These are phyloP conservation scores for Fusarium nodosum DNA, from an alignment of 2,329 filamentous ascomycete genomes.

Conservation along the genomic window DNA sequence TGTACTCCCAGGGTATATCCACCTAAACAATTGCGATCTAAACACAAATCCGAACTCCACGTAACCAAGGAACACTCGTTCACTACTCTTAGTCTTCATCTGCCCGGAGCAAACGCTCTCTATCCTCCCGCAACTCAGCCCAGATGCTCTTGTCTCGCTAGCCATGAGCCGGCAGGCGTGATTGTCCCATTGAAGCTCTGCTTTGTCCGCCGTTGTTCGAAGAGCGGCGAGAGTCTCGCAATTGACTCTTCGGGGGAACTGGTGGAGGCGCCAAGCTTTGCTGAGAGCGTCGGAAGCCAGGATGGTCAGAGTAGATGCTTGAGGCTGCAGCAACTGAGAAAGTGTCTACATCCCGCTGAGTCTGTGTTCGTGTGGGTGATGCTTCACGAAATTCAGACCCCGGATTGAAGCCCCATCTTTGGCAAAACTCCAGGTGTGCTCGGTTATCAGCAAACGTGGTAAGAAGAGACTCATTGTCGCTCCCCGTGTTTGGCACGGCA, in stretches of 20 bases:
- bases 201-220: conserved; percentile 9
- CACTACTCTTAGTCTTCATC: conserved; percentile 8
- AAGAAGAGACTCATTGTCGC: not conserved
- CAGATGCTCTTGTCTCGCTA: not conserved
- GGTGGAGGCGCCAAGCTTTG: not conserved
- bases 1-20: conserved; percentile 27
- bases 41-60: conserved; percentile 5
- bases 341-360: not conserved
- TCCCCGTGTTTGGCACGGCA: not conserved
- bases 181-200: not conserved
- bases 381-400: not conserved
- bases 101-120: not conserved
- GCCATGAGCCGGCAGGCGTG: conserved; percentile 1
- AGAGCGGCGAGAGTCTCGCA: not conserved
- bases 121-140: conserved; percentile 8
- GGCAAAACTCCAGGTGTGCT: conserved; percentile 35
- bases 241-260: not conserved
- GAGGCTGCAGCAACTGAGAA: conserved; percentile 19
- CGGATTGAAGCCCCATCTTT: conserved; percentile 7
- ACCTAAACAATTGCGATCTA: conserved; percentile 1
- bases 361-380: not conserved
- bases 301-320: conserved; percentile 41
- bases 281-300: conserved; percentile 33
- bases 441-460: conserved; percentile 7
- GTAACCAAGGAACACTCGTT: not conserved